phyloP scores from a whole-genome alignment of 1,284 basidiomycete genomes.

The Pseudozyma pruni region DNA sequence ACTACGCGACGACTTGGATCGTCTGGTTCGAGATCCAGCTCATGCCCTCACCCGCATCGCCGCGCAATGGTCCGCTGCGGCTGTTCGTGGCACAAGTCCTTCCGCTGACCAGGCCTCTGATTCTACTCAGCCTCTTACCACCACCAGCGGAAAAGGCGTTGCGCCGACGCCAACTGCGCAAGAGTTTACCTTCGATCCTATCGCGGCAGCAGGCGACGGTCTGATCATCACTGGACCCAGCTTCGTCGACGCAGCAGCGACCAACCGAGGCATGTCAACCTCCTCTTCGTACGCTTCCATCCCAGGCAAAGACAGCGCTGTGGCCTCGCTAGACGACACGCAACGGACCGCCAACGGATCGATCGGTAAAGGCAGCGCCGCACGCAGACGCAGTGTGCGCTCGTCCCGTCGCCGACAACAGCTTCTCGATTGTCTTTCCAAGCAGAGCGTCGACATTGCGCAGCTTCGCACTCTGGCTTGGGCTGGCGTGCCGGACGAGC shows the following conservation, averaged over 20 bases:
- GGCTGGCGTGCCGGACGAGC: constrained; percentile 88
- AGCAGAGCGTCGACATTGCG: constrained; percentile 69
- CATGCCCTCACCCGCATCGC: constrained; percentile 38
- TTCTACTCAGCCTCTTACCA: constrained; percentile 13
- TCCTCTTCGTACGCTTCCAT: constrained; percentile 23
- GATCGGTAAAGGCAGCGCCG: neutral
- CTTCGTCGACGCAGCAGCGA: constrained; percentile 34
- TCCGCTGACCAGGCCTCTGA: constrained; percentile 9
- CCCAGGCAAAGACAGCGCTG: constrained; percentile 2
- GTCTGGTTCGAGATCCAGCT: constrained; percentile 40
- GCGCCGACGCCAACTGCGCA: constrained; percentile 33
- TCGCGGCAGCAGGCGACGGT: constrained; percentile 60
- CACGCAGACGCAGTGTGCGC: constrained; percentile 45
- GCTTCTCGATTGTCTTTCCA: constrained; percentile 51
- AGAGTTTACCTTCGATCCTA: constrained; percentile 54
- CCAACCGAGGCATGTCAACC: constrained; percentile 1
- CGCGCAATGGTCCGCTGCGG: constrained; percentile 26
- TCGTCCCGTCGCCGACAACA: constrained; percentile 50
- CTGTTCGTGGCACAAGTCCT: constrained; percentile 7
- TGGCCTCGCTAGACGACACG: neutral
- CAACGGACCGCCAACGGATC: neutral
- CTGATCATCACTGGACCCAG: constrained; percentile 52
- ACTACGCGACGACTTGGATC: constrained; percentile 29
- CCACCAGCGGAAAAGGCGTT: constrained; percentile 24
- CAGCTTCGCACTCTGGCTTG: constrained; percentile 91